These are phyloP conservation scores for Fusarium pseudocircinatum DNA, from an alignment of 2,329 filamentous ascomycete genomes.

Conservation along the genomic window DNA sequence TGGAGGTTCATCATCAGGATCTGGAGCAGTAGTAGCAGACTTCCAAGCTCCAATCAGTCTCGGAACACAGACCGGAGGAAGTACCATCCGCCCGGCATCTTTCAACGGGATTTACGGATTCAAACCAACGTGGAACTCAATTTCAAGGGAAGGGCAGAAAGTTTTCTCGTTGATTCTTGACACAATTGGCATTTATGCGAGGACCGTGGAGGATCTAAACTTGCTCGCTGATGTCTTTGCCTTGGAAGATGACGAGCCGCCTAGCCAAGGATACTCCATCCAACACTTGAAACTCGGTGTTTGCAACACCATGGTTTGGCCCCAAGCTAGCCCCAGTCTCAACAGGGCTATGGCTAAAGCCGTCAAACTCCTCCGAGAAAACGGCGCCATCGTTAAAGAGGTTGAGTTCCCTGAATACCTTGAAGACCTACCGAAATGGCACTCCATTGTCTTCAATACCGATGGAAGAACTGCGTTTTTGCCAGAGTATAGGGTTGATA, in stretches of 20 bases:
- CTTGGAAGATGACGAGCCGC: conserved; percentile 59
- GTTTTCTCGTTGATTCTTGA: conserved; percentile 54
- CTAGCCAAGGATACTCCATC: not conserved
- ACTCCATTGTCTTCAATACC: conserved; percentile 58
- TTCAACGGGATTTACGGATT: conserved; percentile 62
- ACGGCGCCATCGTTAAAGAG: conserved; percentile 62
- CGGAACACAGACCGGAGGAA: conserved; percentile 71
- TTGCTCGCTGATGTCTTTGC: conserved; percentile 62
- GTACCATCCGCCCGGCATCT: conserved; percentile 67
- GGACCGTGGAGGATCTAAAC: conserved; percentile 64
- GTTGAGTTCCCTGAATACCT: conserved; percentile 57
- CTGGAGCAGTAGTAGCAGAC: conserved; percentile 70
- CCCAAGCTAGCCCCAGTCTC: conserved; percentile 52
- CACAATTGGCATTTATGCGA: conserved; percentile 64
- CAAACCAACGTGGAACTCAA: conserved; percentile 33
- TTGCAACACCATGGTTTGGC: conserved; percentile 61
- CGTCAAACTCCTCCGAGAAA: conserved; percentile 46
- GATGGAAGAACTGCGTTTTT: conserved; percentile 64
- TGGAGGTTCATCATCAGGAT: conserved; percentile 72
- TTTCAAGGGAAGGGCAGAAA: conserved; percentile 20
- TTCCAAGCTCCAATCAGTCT: conserved; percentile 66
- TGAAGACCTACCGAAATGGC: conserved; percentile 43
- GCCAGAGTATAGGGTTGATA: conserved; percentile 58
- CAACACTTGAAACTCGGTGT: too few relatives aligned
- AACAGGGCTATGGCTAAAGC: conserved; percentile 50